Conservation (phyloP, 495 filamentous ascomycete species). For the Aspergillus avenaceus region DNA sequence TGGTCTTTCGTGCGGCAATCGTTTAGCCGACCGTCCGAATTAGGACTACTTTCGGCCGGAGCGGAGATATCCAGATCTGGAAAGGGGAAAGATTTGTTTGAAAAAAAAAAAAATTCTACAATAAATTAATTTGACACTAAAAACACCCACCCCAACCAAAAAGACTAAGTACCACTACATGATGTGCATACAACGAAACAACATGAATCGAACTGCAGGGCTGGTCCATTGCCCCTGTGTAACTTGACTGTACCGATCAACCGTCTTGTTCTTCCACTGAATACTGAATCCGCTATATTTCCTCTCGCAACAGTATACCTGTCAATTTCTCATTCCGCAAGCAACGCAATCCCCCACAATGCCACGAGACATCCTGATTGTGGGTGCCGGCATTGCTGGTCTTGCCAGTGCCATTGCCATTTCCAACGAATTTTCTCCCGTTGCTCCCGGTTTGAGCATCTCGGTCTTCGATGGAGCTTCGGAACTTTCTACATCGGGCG, state of each 20-base stretch:
- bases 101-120: neutral
- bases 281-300: too few relatives aligned
- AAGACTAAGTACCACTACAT: too few relatives aligned
- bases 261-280: neutral
- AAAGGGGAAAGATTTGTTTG: neutral
- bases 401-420: slow-evolving; percentile 23
- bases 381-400: slow-evolving; percentile 26
- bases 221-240: neutral
- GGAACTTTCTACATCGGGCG: slow-evolving; percentile 40
- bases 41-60: neutral
- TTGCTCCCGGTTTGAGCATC: slow-evolving; percentile 18
- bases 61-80: neutral
- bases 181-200: neutral
- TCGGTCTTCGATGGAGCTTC: slow-evolving; percentile 45
- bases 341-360: neutral
- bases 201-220: neutral
- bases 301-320: neutral
- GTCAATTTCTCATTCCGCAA: neutral
- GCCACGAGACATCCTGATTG: slow-evolving; percentile 19
- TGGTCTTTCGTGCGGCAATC: neutral
- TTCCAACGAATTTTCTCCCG: slow-evolving; percentile 17
- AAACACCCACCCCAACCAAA: too few relatives aligned
- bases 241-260: neutral
- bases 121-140: neutral
- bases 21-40: neutral